Base-by-base conservation (phyloP, 1,139 yeast species). In the Zhuliangozyma parablackwelliae region DNA sequence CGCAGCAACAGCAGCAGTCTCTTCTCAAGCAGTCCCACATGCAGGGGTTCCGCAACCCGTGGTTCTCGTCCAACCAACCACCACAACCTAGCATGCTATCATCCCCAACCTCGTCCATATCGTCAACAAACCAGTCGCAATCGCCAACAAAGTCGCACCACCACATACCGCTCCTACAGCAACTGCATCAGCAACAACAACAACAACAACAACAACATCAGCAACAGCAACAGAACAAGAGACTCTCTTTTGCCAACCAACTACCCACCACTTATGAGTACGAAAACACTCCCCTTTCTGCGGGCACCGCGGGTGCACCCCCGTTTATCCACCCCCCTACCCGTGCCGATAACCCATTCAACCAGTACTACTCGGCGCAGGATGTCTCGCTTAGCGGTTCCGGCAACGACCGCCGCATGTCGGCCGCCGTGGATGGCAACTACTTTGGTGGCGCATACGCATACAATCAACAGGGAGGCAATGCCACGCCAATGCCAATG, bases 191-290 rank as follows among this genome's bases (percentile, higher is more conserved):
- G 25, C 16, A 16, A 4, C 49, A 39, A 13, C 48, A 52, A 20
- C 61, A 66, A 8, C 41, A 58, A 32, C 47, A 59, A 39, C 53
- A 46, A 32, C 24, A 2, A 6, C 24, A 23, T 3, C 56, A 50
- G 37, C 54, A 44, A 27, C 56, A 58, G 40, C 56, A 57, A 35
- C 66, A 57, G 21, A 43, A 37, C 26, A 43, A 69, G 41, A 65
- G 68, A 47, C 66, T 48, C 56, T 63, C 60, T 39, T 69, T 67
- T 43, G 66, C 74, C 11, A 69, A 66, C 47, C 72, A 68, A 41
- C 57, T 75, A 13, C 79, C 80, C 24, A 68, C 74, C 3, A 76
- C 82, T 1, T 75, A 72, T 48, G 81, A 76, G 50, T 53, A 65
- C 38, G 68, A 60, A 21, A 35, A 32, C 11, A 30, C 30, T 10